Conservation (phyloP, 2,329 filamentous ascomycete genomes). For the Ceratocystiopsis sp. region DNA sequence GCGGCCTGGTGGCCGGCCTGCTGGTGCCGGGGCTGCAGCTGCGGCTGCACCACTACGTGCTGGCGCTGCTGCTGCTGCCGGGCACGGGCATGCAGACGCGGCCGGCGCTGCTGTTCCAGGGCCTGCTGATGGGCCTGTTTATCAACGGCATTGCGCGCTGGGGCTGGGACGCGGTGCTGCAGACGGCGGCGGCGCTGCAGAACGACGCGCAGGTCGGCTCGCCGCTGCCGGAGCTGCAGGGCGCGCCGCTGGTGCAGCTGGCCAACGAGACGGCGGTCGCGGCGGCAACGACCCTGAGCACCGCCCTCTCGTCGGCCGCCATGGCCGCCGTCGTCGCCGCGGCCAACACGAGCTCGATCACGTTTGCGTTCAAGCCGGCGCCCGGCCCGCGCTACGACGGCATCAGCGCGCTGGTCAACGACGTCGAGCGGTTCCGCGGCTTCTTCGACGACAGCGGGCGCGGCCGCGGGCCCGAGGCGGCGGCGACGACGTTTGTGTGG, state of each 20-base stretch:
- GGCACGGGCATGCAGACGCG: slow-evolving; percentile 82
- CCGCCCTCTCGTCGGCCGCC: neutral
- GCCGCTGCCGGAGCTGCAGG: slow-evolving; percentile 36
- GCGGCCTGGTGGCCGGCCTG: slow-evolving; percentile 52
- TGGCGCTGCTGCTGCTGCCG: slow-evolving; percentile 71
- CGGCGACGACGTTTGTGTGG: slow-evolving; percentile 3
- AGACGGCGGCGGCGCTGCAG: slow-evolving; percentile 59
- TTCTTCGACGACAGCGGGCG: slow-evolving; percentile 43
- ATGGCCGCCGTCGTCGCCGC: slow-evolving; percentile 3
- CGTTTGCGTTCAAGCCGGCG: slow-evolving; percentile 35
- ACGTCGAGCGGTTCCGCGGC: slow-evolving; percentile 63
- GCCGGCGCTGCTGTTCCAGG: slow-evolving; percentile 72
- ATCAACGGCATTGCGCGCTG: slow-evolving; percentile 87
- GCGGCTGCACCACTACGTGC: slow-evolving; percentile 88
- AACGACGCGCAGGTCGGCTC: slow-evolving; percentile 49
- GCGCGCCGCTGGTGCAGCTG: slow-evolving; percentile 27
- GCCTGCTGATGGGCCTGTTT: slow-evolving; percentile 76
- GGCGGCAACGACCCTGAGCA: too few species aligned
- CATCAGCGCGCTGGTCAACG: slow-evolving; percentile 66
- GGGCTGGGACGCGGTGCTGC: slow-evolving; percentile 79
- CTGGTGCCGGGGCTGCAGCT: slow-evolving; percentile 61
- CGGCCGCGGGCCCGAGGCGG: neutral
- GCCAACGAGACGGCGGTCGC: slow-evolving; percentile 6
- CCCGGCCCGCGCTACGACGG: slow-evolving; percentile 46
- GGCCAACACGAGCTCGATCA: slow-evolving; percentile 43